These are phyloP conservation scores for Scutellaria galericulata DNA, from an alignment of 257 asterid species.

Conservation along the genomic window DNA sequence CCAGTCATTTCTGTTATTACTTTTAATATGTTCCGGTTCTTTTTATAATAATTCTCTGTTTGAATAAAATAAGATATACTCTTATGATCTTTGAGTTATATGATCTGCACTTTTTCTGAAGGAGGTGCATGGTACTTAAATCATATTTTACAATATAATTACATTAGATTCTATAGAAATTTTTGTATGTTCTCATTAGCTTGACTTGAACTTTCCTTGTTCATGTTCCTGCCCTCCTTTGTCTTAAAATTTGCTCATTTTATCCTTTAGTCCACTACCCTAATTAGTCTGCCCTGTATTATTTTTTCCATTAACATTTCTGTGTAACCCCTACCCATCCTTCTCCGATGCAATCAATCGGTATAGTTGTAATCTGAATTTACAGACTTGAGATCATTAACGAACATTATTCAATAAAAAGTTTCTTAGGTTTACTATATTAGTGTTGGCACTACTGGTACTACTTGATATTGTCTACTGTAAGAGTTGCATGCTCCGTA, in stretches of 20 bases:
- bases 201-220: background rate
- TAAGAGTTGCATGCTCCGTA: constrained; percentile 16
- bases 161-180: background rate
- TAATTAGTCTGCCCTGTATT: background rate
- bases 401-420: background rate
- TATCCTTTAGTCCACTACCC: constrained; percentile 19
- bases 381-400: constrained; percentile 5
- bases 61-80: background rate
- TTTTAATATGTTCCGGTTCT: background rate
- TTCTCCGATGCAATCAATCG: background rate
- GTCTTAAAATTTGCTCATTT: background rate
- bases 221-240: background rate
- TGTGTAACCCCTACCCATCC: constrained; percentile 4
- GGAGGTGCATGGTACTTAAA: background rate
- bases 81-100: background rate
- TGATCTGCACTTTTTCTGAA: constrained; percentile 24
- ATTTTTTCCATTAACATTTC: background rate
- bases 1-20: background rate
- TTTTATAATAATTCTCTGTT: background rate
- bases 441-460: constrained; percentile 6
- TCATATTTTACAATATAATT: background rate
- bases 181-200: too few relatives aligned
- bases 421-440: background rate
- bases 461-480: background rate
- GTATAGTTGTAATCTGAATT: constrained; percentile 10